Conservation (phyloP, 305 asterid genomes). For the Fraxinus baroniana region DNA sequence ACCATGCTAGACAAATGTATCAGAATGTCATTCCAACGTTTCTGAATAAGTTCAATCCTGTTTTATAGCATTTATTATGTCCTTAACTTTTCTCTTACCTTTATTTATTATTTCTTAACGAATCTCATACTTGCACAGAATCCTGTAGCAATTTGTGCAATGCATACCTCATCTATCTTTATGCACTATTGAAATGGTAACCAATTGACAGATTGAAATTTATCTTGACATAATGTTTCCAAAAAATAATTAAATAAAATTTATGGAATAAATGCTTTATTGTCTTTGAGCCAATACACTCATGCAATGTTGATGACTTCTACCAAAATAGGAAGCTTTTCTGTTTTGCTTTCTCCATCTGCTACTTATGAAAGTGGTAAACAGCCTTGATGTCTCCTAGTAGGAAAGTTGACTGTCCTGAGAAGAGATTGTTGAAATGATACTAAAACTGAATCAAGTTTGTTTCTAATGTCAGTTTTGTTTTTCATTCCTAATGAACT, state of each 20-base stretch:
- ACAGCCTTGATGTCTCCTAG: neutral
- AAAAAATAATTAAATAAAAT: too few species aligned
- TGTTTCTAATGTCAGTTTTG: neutral
- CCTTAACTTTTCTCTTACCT: neutral
- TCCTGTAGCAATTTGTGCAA: neutral
- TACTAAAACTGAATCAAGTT: neutral
- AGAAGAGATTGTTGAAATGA: neutral
- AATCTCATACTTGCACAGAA: neutral
- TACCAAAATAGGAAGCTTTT: neutral
- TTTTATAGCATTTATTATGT: neutral
- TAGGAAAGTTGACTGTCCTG: neutral
- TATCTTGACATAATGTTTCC: neutral
- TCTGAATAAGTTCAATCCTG: neutral
- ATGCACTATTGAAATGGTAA: neutral
- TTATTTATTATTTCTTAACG: neutral
- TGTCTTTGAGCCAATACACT: neutral
- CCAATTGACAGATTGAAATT: neutral
- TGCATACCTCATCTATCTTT: neutral
- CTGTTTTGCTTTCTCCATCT: neutral
- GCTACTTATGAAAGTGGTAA: neutral
- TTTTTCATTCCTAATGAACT: neutral
- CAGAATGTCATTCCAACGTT: neutral
- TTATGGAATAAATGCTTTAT: neutral
- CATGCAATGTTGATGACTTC: neutral
- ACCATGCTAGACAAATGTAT: neutral